Conservation (phyloP, 2,329 filamentous ascomycete genomes). For the Massarina eburnea region DNA sequence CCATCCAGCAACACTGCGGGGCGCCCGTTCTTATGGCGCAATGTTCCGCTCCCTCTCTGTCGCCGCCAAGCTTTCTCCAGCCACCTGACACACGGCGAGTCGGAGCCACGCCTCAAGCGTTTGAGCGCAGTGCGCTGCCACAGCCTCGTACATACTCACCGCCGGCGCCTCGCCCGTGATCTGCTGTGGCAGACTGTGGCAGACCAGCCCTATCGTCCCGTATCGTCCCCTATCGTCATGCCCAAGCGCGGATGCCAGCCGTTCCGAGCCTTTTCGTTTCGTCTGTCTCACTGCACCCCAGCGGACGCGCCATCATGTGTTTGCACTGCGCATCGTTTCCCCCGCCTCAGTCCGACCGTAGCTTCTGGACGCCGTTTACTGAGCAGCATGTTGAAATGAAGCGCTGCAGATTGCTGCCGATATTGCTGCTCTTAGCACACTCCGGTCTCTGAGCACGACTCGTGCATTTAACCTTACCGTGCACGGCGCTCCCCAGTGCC, state of each 20-base stretch:
- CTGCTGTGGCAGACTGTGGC: slow-evolving; percentile 19
- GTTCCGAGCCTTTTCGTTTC: slow-evolving; percentile 38
- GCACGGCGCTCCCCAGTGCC: slow-evolving; percentile 33
- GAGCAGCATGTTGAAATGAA: no score
- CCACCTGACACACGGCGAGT: slow-evolving; percentile 34
- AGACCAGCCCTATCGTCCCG: neutral
- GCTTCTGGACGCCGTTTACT: no score
- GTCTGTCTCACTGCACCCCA: slow-evolving; percentile 36
- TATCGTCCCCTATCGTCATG: slow-evolving; percentile 26
- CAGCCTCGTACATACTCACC: slow-evolving; percentile 23
- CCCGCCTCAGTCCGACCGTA: slow-evolving; percentile 3
- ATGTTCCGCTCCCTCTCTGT: neutral
- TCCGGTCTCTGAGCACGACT: neutral
- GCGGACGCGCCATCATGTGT: slow-evolving; percentile 9
- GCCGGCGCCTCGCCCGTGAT: slow-evolving; percentile 18
- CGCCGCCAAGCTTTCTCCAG: slow-evolving; percentile 14
- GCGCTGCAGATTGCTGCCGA: neutral
- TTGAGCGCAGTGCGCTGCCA: slow-evolving; percentile 34
- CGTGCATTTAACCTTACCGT: slow-evolving; percentile 12
- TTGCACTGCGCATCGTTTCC: slow-evolving; percentile 22
- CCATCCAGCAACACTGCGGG: neutral
- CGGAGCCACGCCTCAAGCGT: slow-evolving; percentile 32
- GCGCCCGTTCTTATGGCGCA: slow-evolving; percentile 2
- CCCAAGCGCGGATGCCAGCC: slow-evolving; percentile 31
- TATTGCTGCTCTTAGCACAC: neutral